Percentiles rank a stretch among this genome's conserved stretches.
Evolutionary conservation across 2,329 filamentous ascomycete genomes (phyloP).

Genomic region (Paradendryphiella salina): DNA sequence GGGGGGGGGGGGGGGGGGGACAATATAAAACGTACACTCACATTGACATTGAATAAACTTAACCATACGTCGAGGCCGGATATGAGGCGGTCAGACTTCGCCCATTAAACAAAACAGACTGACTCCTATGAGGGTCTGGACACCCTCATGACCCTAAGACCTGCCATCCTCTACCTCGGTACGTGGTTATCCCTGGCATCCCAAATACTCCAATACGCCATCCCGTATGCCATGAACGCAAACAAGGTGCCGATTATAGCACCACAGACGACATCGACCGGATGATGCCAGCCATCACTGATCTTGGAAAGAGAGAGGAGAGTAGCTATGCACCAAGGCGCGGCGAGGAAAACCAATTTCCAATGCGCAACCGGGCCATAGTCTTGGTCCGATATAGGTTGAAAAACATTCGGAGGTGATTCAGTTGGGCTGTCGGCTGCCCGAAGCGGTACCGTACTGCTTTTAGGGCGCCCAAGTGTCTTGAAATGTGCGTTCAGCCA

Average conservation of each 20-base stretch:
- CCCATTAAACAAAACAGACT: no score
- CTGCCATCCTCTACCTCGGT: constrained; percentile 5
- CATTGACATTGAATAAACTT: no score
- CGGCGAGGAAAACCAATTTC: constrained; percentile 65
- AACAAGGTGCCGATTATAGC: constrained; percentile 64
- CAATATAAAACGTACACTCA: no score
- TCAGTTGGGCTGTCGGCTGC: no score
- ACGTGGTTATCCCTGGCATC: constrained; percentile 24
- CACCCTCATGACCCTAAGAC: no score
- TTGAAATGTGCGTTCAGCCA: constrained; percentile 38
- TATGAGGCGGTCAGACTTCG: no score
- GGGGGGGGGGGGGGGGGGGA: no score
- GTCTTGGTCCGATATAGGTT: background rate
- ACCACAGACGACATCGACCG: constrained; percentile 68
- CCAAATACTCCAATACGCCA: constrained; percentile 55
- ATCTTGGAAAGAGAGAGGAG: constrained; percentile 68
- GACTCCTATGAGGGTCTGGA: no score
- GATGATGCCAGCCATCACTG: constrained; percentile 70
- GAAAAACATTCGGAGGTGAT: background rate
- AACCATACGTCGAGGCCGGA: no score
- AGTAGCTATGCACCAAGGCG: constrained; percentile 64
- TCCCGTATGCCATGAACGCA: constrained; percentile 64
- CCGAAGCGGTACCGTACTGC: background rate
- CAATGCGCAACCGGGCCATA: constrained; percentile 54
- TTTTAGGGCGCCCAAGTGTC: constrained; percentile 13